A percentile compares a stretch with the other conserved stretches of the same genome.
phyloP scores from a whole-genome alignment of 108 stramenopile species.

The Cyclotella sp. region DNA sequence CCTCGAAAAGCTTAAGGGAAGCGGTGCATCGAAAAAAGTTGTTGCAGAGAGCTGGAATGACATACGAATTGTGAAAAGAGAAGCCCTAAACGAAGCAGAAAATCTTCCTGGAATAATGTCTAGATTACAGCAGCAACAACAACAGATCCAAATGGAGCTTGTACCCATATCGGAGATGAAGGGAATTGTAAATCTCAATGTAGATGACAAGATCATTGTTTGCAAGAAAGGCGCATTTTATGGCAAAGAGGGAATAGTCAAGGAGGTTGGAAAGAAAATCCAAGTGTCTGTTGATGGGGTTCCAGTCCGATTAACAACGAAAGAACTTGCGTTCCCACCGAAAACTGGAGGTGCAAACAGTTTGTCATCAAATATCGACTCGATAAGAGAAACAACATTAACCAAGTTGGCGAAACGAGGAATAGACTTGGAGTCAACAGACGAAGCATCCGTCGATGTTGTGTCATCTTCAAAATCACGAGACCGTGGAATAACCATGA shows the following conservation, averaged over 20 bases:
- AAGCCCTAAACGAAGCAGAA: slow-evolving; percentile 79
- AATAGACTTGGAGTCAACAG: slow-evolving; percentile 54
- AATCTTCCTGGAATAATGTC: slow-evolving; percentile 68
- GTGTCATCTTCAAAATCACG: slow-evolving; percentile 11
- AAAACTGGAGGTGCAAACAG: not conserved
- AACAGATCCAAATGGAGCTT: slow-evolving; percentile 52
- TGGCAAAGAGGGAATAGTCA: slow-evolving; percentile 70
- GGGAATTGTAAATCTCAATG: slow-evolving; percentile 53
- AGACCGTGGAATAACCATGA: slow-evolving; percentile 51
- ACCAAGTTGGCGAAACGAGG: slow-evolving; percentile 74
- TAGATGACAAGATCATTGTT: slow-evolving; percentile 73
- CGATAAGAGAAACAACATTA: slow-evolving; percentile 19
- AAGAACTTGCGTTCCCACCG: slow-evolving; percentile 67
- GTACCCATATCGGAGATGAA: slow-evolving; percentile 79
- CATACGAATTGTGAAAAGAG: slow-evolving; percentile 84
- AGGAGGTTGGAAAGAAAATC: slow-evolving; percentile 61
- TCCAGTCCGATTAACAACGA: slow-evolving; percentile 62
- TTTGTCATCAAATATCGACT: not conserved
- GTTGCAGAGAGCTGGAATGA: slow-evolving; percentile 89
- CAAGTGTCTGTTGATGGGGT: slow-evolving; percentile 72
- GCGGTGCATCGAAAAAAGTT: slow-evolving; percentile 79
- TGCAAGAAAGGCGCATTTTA: slow-evolving; percentile 71
- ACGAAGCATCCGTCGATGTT: slow-evolving; percentile 23
- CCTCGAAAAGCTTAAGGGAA: slow-evolving; percentile 71
- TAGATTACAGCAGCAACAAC: slow-evolving; percentile 49